phyloP scores from a whole-genome alignment of 768 basidiomycete genomes.

The Wakefieldia striispora region DNA sequence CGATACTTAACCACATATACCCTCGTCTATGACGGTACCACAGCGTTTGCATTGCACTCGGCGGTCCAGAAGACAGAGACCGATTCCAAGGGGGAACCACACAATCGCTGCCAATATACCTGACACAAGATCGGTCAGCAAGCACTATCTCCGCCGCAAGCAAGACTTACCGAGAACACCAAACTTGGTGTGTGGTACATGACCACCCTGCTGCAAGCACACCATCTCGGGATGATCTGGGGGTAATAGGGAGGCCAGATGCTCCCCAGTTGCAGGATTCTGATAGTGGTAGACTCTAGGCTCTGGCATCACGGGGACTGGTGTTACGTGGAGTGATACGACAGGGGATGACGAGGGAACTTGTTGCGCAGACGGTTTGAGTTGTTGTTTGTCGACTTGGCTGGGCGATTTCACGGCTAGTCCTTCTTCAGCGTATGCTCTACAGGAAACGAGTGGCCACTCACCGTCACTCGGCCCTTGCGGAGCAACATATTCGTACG shows the following conservation, averaged over 20 bases:
- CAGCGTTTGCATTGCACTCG: constrained; percentile 61
- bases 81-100: constrained; percentile 86
- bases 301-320: constrained; percentile 34
- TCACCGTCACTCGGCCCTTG: constrained; percentile 27
- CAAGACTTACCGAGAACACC: constrained; percentile 62
- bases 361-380: constrained; percentile 8
- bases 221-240: constrained; percentile 83
- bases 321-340: constrained; percentile 24
- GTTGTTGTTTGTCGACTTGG: constrained; percentile 10
- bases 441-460: constrained; percentile 4
- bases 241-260: constrained; percentile 60
- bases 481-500: constrained; percentile 43
- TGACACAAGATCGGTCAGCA: constrained; percentile 24
- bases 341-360: constrained; percentile 11
- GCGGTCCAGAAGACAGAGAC: constrained; percentile 73
- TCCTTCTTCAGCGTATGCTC: neutral
- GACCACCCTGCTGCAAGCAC: constrained; percentile 76
- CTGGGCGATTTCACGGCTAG: constrained; percentile 11
- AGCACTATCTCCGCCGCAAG: neutral
- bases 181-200: constrained; percentile 59
- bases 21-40: constrained; percentile 37
- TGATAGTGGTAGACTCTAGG: constrained; percentile 68
- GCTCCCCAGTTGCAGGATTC: constrained; percentile 58
- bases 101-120: constrained; percentile 79
- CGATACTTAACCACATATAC: constrained; percentile 31